Evolutionary conservation across 2,329 filamentous ascomycete species (phyloP).

Genomic region (Verticillium albo-atrum): DNA sequence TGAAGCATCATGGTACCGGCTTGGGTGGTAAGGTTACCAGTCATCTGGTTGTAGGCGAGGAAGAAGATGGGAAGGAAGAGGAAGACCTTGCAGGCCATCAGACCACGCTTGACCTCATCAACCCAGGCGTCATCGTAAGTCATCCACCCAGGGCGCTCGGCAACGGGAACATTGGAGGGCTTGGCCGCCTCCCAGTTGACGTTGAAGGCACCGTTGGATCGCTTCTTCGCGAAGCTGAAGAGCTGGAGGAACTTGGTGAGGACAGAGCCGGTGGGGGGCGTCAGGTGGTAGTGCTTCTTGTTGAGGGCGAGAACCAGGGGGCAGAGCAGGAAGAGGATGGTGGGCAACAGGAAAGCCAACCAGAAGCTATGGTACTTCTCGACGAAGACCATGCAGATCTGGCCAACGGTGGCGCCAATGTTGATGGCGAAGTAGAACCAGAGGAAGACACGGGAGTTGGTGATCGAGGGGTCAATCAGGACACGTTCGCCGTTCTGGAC

Average conservation of each 20-base stretch:
- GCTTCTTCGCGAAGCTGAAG: constrained; percentile 57
- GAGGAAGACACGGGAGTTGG: constrained; percentile 64
- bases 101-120: constrained; percentile 68
- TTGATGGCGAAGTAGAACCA: constrained; percentile 60
- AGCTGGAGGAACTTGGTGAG: constrained; percentile 62
- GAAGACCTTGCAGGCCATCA: constrained; percentile 68
- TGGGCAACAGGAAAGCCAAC: constrained; percentile 66
- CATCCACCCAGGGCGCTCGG: constrained; percentile 65
- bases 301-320: constrained; percentile 58
- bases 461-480: constrained; percentile 64
- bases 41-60: constrained; percentile 56
- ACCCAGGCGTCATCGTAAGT: constrained; percentile 82
- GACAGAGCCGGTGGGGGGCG: constrained; percentile 68
- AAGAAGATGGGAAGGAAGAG: constrained; percentile 64
- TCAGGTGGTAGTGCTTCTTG: constrained; percentile 56
- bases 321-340: constrained; percentile 57
- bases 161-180: constrained; percentile 56
- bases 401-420: constrained; percentile 56
- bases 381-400: constrained; percentile 65
- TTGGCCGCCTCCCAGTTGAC: constrained; percentile 65
- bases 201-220: constrained; percentile 58
- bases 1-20: constrained; percentile 62
- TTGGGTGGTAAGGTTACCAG: constrained; percentile 58
- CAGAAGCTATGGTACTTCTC: constrained; percentile 76
- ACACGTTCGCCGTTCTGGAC: constrained; percentile 57